Evolutionary conservation across 2,329 filamentous ascomycete genomes (phyloP), one percentile per base, ranked within the genome.

Genomic region (Cladosporium austrohemisphaericum): DNA sequence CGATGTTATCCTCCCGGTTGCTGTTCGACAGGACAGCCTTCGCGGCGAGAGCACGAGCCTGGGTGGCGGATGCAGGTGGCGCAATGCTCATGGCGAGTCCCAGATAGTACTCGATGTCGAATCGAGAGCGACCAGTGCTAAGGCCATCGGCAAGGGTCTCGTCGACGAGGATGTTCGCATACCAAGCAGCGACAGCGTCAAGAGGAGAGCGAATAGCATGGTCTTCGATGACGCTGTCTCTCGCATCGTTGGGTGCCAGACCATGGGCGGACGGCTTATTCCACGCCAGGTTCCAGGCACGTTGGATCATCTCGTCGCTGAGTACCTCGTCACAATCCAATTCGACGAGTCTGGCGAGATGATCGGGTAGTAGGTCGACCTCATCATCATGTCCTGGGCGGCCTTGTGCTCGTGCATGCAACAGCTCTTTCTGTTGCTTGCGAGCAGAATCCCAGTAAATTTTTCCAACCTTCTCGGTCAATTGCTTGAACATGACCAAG

Each of bases 151-250:
- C 73, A 22, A 96, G 76, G 2, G 81, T 83, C 50, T 79, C 77
- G 59, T 90, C 86, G 29, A 95, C 71, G 10, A 81, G 75, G 49
- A 85, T 76, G 55, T 82, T 88, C 0, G 91, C 94, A 74, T 84
- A 93, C 91, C 91, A 96, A 2, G 91, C 88, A 5, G 91, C 88
- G 44, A 96, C 81, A 10, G 89, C 90, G 67, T 96, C 92, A 56
- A 96, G 79, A 0, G 91, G 88, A 14, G 88, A 93, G 45, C 86
- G 82, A 52, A 96, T 87, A 2, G 89, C 85, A 45, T 82, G 81
- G 61, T 96, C 92, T 52, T 93, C 86, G 3, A 93, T 86, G 1
- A 95, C 88, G 5, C 80, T 77, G 63, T 94, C 86, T 76, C 94
- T 86, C 40, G 86, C 82, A 45, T 85, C 81, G 55, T 88, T 85